Evolutionary conservation across 768 basidiomycete genomes (phyloP), one percentile per base, ranked within the genome.

Genomic region (Boletus subparvulus): DNA sequence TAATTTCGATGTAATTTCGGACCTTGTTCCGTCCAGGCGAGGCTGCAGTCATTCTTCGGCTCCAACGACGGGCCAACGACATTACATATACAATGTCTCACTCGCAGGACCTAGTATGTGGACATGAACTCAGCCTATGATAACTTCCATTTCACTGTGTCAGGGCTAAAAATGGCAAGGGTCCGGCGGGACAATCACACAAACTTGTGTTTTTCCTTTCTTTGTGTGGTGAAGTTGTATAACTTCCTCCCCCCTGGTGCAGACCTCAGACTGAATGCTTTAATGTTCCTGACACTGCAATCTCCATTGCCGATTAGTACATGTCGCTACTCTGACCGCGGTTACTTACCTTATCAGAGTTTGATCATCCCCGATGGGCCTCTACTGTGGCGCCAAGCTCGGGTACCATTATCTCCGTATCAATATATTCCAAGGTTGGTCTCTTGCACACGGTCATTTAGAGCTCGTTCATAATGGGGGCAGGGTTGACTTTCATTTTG

Each of bases 401-500:
- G 19, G 28, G 54, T 36, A n/a, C 44, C 47, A 10, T 46, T 65
- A 62, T 55, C 61, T 45, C 64, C 64, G 55, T 57, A 60, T 56
- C 21, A 48, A 41, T 33, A 46, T 47, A 58, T 53, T 45, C 30
- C 19, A 30, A 40, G n/a, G 32, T 43, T 51, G 26, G 32, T 24
- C 54, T 44, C 47, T 65, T 62, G 47, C 63, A 26, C 68, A 67
- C 68, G 68, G 33, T 62, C 68, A 68, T 68, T 60, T 69, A 44
- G 32, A 33, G 6, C n/a, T 51, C 43, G 35, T 59, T 65, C 56
- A 62, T 57, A 68, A 69, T 52, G 41, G 33, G 9, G 32, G 12
- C n/a, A 52, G 14, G 21, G 35, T 55, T 45, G 45, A 33, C 36
- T 24, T 56, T 59, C 56, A 64, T 66, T 61, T 61, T 32, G 35